Evolutionary conservation across 2,329 filamentous ascomycete species (phyloP).

Genomic region (Chrysoporthe austroafricana): DNA sequence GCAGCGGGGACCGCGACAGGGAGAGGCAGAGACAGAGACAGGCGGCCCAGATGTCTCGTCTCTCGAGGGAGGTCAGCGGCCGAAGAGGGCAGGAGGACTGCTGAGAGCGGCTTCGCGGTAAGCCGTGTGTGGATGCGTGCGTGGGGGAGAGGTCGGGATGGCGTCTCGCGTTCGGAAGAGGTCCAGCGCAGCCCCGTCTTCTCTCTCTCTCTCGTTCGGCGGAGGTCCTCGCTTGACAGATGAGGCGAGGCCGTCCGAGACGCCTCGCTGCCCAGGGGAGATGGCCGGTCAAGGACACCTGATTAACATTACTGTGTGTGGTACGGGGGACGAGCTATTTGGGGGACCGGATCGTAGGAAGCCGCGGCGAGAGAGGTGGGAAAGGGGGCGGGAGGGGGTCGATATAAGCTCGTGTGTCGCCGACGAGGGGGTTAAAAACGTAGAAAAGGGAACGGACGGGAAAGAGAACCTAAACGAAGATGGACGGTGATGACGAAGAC

Average conservation of each 20-base stretch:
- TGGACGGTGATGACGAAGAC: conserved; percentile 12
- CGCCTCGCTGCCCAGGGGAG: conserved; percentile 19
- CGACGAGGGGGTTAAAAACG: not conserved
- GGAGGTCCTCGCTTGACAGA: not conserved
- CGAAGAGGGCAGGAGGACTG: conserved; percentile 7
- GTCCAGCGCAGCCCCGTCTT: not conserved
- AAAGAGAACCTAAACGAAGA: conserved; percentile 7
- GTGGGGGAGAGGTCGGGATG: not conserved
- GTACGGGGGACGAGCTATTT: conserved; percentile 17
- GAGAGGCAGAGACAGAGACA: conserved; percentile 11
- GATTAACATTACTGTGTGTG: conserved; percentile 27
- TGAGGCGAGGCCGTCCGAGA: conserved; percentile 16
- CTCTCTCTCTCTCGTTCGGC: not conserved
- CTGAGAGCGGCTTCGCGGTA: not conserved
- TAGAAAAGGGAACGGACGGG: conserved; percentile 6
- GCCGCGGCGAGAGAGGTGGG: not conserved
- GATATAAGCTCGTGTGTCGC: not conserved
- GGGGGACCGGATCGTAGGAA: not conserved
- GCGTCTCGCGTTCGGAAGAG: not conserved
- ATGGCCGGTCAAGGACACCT: conserved; percentile 20
- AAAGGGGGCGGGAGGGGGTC: not conserved
- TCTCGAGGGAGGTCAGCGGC: conserved; percentile 4
- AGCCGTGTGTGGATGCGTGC: too few relatives aligned
- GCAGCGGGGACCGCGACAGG: not conserved
- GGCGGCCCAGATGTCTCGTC: conserved; percentile 20